phyloP scores from a whole-genome alignment of 1,284 basidiomycete species.

The Amylostereum areolatum region DNA sequence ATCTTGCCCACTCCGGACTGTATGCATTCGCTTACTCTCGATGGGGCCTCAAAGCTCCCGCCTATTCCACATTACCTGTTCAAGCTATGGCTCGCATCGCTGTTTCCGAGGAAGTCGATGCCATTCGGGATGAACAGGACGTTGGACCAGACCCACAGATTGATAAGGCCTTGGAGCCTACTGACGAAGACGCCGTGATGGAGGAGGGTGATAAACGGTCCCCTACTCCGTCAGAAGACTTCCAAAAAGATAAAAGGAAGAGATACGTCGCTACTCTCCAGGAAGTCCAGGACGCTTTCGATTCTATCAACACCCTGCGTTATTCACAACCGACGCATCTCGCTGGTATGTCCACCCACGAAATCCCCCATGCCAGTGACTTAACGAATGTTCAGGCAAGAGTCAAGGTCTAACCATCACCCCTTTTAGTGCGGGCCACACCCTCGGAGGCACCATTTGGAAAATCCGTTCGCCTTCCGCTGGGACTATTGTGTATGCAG shows the following conservation, averaged over 20 bases:
- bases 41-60: constrained; percentile 86
- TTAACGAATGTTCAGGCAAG: constrained; percentile 62
- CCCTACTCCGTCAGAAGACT: too few relatives aligned
- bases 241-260: constrained; percentile 24
- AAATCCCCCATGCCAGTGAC: not conserved
- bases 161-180: constrained; percentile 2
- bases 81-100: constrained; percentile 95
- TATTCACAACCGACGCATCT: constrained; percentile 96
- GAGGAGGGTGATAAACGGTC: too few relatives aligned
- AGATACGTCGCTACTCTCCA: constrained; percentile 73
- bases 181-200: constrained; percentile 15
- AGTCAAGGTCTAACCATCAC: constrained; percentile 92
- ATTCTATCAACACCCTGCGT: constrained; percentile 85
- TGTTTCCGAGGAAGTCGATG: constrained; percentile 78
- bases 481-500: constrained; percentile 93
- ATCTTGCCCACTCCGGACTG: constrained; percentile 82
- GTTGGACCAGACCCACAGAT: constrained; percentile 34
- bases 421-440: constrained; percentile 94
- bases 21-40: constrained; percentile 87
- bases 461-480: constrained; percentile 96
- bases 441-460: constrained; percentile 96
- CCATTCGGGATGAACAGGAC: constrained; percentile 72
- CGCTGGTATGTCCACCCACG: constrained; percentile 55
- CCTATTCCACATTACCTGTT: constrained; percentile 95
- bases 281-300: constrained; percentile 94